Percentiles rank a stretch among this genome's conserved stretches.
Conservation (phyloP, 495 filamentous ascomycete species). For the Poronia punctata region DNA sequence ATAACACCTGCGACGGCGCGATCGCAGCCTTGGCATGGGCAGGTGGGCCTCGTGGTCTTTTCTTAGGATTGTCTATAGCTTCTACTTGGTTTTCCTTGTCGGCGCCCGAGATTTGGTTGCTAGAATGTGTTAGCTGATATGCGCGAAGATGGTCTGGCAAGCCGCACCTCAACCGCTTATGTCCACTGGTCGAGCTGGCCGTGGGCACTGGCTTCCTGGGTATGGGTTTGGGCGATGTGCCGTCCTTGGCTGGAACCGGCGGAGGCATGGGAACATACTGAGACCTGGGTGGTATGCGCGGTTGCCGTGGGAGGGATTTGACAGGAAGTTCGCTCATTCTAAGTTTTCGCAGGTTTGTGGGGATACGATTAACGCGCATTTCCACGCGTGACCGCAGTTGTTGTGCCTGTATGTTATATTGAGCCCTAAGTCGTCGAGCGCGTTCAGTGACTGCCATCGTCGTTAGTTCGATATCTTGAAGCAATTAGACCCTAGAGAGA, state of each 20-base stretch:
- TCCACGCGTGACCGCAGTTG: constrained; percentile 81
- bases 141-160: constrained; percentile 3
- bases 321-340: constrained; percentile 79
- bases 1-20: constrained; percentile 53
- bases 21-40: constrained; percentile 14
- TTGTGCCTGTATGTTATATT: constrained; percentile 81
- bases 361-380: constrained; percentile 91
- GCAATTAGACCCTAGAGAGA: neutral
- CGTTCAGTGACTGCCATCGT: constrained; percentile 71
- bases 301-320: constrained; percentile 22
- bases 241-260: constrained; percentile 22
- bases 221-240: constrained; percentile 17
- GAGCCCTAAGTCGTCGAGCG: constrained; percentile 80
- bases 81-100: constrained; percentile 70
- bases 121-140: constrained; percentile 27
- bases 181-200: constrained; percentile 29
- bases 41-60: constrained; percentile 27
- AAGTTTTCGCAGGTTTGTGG: constrained; percentile 64
- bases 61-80: constrained; percentile 47
- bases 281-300: constrained; percentile 16
- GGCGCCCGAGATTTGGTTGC: constrained; percentile 56
- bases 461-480: constrained; percentile 14
- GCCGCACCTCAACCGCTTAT: constrained; percentile 59
- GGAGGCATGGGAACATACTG: constrained; percentile 20
- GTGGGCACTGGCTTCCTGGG: constrained; percentile 21